These are phyloP conservation scores for Nothophytophthora sp. DNA, from an alignment of 352 stramenopile genomes.

Conservation along the genomic window DNA sequence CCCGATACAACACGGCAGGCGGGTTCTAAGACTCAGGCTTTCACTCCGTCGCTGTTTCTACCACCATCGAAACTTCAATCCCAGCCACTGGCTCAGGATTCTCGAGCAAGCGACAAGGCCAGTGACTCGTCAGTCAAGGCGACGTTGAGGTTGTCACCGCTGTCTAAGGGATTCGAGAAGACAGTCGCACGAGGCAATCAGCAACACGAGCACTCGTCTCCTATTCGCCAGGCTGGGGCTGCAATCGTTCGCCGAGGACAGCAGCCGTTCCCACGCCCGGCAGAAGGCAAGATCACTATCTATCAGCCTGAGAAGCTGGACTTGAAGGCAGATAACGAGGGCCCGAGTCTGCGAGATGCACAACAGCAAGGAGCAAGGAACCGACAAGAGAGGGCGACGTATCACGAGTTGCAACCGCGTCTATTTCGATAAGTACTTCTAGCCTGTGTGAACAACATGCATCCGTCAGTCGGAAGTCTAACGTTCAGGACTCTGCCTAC, in stretches of 20 bases:
- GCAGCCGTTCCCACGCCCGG: constrained; percentile 6
- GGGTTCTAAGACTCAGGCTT: constrained; percentile 2
- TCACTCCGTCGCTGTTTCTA: constrained; percentile 29
- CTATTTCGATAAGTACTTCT: constrained; percentile 40
- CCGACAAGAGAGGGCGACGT: constrained; percentile 13
- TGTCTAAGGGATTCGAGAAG: constrained; percentile 7
- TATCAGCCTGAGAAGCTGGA: constrained; percentile 30
- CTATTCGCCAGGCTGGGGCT: constrained; percentile 23
- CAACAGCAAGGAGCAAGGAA: constrained; percentile 13
- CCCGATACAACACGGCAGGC: constrained; percentile 1
- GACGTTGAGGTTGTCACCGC: constrained; percentile 2
- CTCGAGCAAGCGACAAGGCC: constrained; percentile 2
- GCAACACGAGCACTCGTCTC: constrained; percentile 8
- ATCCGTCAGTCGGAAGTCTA: too few relatives aligned
- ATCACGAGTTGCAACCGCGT: constrained; percentile 36
- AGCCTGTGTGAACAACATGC: too few relatives aligned
- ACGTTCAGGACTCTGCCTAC: constrained; percentile 14
- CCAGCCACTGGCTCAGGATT: neutral
- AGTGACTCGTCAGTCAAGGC: neutral
- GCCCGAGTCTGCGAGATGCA: neutral
- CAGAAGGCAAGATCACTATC: constrained; percentile 33
- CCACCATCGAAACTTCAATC: constrained; percentile 18
- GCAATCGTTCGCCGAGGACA: constrained; percentile 10
- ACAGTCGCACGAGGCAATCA: constrained; percentile 12
- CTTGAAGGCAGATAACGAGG: constrained; percentile 9